phyloP scores from a whole-genome alignment of 495 filamentous ascomycete genomes.

The Aspergillus cavernicola region DNA sequence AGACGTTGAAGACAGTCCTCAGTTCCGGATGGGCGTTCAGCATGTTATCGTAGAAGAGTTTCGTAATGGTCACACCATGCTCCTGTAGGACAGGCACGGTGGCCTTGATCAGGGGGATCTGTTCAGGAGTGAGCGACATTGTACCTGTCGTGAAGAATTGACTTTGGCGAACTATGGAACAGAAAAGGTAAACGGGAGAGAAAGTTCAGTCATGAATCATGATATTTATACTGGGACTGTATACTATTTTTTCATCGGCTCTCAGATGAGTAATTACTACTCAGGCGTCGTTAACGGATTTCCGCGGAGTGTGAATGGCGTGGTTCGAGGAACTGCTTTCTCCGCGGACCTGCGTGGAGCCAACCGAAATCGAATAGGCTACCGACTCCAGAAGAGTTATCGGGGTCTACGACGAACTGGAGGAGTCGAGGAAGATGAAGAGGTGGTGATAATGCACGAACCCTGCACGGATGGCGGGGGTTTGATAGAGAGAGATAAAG shows the following conservation, averaged over 20 bases:
- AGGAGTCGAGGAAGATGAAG: background rate
- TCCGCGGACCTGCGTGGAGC: constrained; percentile 5
- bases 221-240: background rate
- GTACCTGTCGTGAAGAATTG: too few relatives aligned
- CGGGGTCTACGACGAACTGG: too few relatives aligned
- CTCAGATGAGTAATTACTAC: too few relatives aligned
- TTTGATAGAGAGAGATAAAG: background rate
- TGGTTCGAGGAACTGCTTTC: background rate
- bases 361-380: background rate
- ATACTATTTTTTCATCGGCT: too few relatives aligned
- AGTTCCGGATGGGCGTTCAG: constrained; percentile 58
- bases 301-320: constrained; percentile 8
- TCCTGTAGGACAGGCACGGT: constrained; percentile 54
- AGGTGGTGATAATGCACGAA: background rate
- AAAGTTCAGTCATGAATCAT: background rate
- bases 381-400: too few relatives aligned
- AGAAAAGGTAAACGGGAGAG: background rate
- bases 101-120: constrained; percentile 40
- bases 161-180: background rate
- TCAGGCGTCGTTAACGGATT: background rate
- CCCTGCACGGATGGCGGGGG: background rate
- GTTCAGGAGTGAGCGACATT: constrained; percentile 28
- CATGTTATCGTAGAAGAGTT: constrained; percentile 65
- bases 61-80: constrained; percentile 64
- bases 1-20: constrained; percentile 62